Evolutionary conservation across 768 basidiomycete species (phyloP).

Genomic region (Pleurotus eryngii): DNA sequence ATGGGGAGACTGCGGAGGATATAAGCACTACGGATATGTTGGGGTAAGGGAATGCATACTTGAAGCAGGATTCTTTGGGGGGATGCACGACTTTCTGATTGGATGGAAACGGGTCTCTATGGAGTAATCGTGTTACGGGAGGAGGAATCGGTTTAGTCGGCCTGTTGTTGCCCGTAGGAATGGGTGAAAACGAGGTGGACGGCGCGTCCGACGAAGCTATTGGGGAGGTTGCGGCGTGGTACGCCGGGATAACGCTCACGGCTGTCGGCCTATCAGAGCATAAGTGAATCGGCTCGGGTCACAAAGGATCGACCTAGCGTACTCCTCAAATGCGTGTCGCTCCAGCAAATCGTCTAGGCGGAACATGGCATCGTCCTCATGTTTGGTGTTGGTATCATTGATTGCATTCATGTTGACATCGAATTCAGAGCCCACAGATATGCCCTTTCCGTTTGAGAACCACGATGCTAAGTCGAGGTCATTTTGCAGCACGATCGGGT

Average conservation of each 20-base stretch:
- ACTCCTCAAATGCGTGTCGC: constrained; percentile 77
- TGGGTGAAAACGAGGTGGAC: constrained; percentile 11
- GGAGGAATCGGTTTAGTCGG: constrained; percentile 65
- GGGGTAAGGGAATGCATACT: constrained; percentile 41
- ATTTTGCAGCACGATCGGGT: constrained; percentile 47
- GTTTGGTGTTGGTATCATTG: constrained; percentile 38
- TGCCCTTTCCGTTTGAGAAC: constrained; percentile 35
- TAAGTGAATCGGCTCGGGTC: too few relatives aligned
- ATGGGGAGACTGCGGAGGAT: constrained; percentile 61
- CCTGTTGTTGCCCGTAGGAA: constrained; percentile 15
- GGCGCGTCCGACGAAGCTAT: neutral
- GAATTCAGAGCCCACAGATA: neutral
- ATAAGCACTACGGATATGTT: constrained; percentile 11
- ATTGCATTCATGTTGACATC: constrained; percentile 9
- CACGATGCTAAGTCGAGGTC: constrained; percentile 53
- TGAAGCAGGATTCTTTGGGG: constrained; percentile 71
- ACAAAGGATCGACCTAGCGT: constrained; percentile 22
- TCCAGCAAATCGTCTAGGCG: constrained; percentile 72
- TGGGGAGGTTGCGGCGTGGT: constrained; percentile 28
- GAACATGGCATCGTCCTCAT: constrained; percentile 55
- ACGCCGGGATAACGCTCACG: constrained; percentile 26
- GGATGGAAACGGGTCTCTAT: constrained; percentile 43
- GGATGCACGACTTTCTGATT: constrained; percentile 66
- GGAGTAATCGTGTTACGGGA: constrained; percentile 56
- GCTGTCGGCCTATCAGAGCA: constrained; percentile 17